Percentiles rank a stretch among this genome's conserved stretches.
These are phyloP conservation scores for Paratinospora sagittata DNA, from an alignment of 164 flowering plant genomes.

Conservation along the genomic window DNA sequence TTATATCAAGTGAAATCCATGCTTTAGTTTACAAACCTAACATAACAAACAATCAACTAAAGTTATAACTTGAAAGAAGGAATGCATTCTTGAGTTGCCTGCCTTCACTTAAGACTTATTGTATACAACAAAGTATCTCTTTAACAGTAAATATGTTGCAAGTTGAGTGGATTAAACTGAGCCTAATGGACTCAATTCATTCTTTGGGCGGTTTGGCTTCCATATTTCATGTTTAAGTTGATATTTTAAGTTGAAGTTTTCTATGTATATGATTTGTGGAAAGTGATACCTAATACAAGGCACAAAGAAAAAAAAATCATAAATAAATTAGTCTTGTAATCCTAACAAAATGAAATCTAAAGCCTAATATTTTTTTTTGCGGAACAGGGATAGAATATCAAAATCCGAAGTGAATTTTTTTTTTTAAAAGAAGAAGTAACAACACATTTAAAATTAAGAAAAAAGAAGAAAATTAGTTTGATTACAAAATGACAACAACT, in stretches of 20 bases:
- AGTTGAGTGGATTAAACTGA: no score
- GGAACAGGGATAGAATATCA: not conserved
- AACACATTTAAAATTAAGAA: not conserved
- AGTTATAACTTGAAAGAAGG: no score
- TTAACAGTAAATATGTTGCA: no score
- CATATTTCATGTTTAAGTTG: no score
- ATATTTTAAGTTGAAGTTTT: not conserved
- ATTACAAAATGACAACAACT: not conserved
- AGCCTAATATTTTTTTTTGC: not conserved
- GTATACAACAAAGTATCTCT: no score
- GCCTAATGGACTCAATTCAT: no score
- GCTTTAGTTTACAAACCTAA: no score
- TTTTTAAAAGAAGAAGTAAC: not conserved
- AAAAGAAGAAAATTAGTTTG: conserved; percentile 6
- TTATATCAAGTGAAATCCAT: no score
- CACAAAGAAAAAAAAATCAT: not conserved
- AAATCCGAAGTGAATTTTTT: not conserved
- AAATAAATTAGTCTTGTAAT: not conserved
- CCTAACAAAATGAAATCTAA: not conserved
- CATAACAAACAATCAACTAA: no score
- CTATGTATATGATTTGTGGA: not conserved
- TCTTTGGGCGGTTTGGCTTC: no score
- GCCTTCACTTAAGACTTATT: no score
- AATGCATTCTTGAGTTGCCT: no score
- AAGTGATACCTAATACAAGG: not conserved